Conservation (phyloP, 495 filamentous ascomycete genomes). For the Lepraria neglecta region DNA sequence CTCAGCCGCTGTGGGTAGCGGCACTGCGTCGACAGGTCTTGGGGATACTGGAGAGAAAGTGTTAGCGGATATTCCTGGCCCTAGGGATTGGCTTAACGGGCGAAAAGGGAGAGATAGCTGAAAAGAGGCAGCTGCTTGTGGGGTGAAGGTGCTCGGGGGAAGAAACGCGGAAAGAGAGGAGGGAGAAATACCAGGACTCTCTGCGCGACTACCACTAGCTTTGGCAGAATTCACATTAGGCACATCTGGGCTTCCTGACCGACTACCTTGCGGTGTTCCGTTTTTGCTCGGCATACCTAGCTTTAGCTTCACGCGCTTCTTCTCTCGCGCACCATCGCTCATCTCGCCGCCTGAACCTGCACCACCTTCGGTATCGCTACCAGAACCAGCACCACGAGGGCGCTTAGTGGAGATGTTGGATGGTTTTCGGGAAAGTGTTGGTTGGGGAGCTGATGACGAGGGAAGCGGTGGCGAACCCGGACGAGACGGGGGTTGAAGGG, state of each 20-base stretch:
- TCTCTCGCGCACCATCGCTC: constrained; percentile 54
- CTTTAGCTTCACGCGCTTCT: constrained; percentile 52
- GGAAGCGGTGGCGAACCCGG: constrained; percentile 32
- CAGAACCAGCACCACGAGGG: constrained; percentile 51
- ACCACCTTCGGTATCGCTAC: constrained; percentile 74
- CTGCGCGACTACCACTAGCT: constrained; percentile 22
- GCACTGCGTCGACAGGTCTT: constrained; percentile 11
- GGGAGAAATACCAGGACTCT: constrained; percentile 26
- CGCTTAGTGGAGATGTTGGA: constrained; percentile 38
- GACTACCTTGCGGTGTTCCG: constrained; percentile 51
- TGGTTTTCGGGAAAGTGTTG: constrained; percentile 33
- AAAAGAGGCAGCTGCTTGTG: constrained; percentile 10
- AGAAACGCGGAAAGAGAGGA: constrained; percentile 8
- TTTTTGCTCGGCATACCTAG: constrained; percentile 48
- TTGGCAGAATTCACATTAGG: constrained; percentile 30
- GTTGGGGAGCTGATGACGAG: constrained; percentile 8
- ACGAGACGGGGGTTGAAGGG: constrained; percentile 52
- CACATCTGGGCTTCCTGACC: constrained; percentile 46
- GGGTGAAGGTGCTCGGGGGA: neutral
- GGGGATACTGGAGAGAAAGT: neutral
- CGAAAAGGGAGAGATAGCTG: neutral
- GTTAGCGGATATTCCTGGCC: constrained; percentile 4
- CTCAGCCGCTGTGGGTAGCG: constrained; percentile 59
- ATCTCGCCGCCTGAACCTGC: constrained; percentile 59
- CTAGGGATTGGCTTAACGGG: neutral